These are phyloP conservation scores for Penicillium capsulatum DNA, from an alignment of 2,329 filamentous ascomycete genomes.

Conservation along the genomic window DNA sequence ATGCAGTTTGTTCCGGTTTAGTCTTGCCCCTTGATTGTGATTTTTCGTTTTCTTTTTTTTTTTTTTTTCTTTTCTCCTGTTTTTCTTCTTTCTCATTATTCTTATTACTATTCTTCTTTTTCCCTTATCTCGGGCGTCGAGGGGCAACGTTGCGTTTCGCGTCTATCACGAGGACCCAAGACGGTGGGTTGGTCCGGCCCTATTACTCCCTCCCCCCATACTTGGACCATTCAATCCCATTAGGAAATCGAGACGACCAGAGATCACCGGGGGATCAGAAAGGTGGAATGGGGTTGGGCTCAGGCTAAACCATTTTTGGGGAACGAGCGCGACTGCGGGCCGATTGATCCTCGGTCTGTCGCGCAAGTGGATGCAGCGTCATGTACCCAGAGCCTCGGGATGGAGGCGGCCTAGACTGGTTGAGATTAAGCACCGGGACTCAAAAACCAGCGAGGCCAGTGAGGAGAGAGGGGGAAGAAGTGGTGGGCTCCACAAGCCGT, in stretches of 20 bases:
- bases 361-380: background rate
- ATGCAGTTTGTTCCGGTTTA: no score
- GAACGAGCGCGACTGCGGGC: no score
- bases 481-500: no score
- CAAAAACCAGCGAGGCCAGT: background rate
- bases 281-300: background rate
- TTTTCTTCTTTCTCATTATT: no score
- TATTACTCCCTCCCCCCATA: no score
- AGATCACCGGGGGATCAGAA: background rate
- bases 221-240: background rate
- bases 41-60: background rate
- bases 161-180: no score
- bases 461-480: no score
- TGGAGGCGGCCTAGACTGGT: conserved; percentile 1
- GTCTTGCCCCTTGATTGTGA: background rate
- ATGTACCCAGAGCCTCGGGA: background rate
- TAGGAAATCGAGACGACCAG: conserved; percentile 6
- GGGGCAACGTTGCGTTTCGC: no score
- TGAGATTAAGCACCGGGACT: background rate
- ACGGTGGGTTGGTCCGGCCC: no score
- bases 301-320: background rate
- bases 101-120: no score
- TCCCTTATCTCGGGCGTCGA: no score
- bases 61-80: no score
- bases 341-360: conserved; percentile 8